Evolutionary conservation across 1,284 basidiomycete genomes (phyloP), one percentile per base, ranked within the genome.

Genomic region (Leccinum huronense): DNA sequence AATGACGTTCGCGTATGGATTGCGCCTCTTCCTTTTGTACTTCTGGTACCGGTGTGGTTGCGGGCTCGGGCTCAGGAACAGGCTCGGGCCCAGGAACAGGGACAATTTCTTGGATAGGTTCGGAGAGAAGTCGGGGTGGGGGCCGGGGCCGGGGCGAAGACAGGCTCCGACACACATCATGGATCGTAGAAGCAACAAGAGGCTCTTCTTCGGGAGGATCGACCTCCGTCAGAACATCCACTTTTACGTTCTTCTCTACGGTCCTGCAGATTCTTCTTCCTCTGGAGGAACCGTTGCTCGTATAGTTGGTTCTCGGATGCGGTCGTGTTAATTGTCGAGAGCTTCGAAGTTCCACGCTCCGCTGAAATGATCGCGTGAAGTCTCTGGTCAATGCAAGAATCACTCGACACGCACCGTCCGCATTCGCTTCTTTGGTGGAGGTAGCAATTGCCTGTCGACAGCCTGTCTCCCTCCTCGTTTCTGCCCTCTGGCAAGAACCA

Each of bases 401-500:
- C 19, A 14, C 3, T 38, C n/a, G 3, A 34, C 27, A 72, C 80
- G 63, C 60, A 88, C 86, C 83, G 76, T 81, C 65, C 81, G 81
- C 65, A 76, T 75, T 56, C 79, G 81, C 75, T 89, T 90, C 74
- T 76, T 84, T 13, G 79, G 78, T 6, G 74, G 81, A 48, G 80
- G 81, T 30, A 77, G 65, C 8, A 74, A 61, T 14, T 73, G 75
- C 45, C 78, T 78, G 55, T 85, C 83, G 8, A 81, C 67, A 8
- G 79, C 75, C 31, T 78, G 74, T 30, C 84, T 80, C 16, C 83
- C 86, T 57, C 82, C 83, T 42, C 87, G 81, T 69, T 86, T 85
- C 56, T 85, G 83, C 33, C 89, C 9, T 86, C 80, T 8, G 94
- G 92, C 16, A 97, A 78, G n/a, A 97, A 93, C 95, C 95, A 97